Percentiles rank a stretch among this genome's conserved stretches.
These are phyloP conservation scores for Aspergillus viridinutans DNA, from an alignment of 2,329 filamentous ascomycete species.

Conservation along the genomic window DNA sequence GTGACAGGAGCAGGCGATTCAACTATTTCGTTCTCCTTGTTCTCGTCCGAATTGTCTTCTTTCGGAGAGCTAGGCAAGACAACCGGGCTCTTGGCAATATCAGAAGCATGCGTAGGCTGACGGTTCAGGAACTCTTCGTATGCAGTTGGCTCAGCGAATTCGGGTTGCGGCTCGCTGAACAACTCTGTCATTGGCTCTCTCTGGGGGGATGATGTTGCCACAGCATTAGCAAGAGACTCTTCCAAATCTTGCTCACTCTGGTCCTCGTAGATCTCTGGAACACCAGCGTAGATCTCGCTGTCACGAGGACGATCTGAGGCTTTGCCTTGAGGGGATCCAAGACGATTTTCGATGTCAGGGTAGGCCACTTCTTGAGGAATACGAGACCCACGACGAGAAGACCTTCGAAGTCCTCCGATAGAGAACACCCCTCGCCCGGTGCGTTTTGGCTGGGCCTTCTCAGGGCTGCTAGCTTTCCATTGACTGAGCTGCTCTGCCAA, in stretches of 20 bases:
- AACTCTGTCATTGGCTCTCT: constrained; percentile 15
- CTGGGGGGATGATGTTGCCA: not conserved
- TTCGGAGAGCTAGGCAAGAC: not conserved
- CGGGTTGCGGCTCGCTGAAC: constrained; percentile 4
- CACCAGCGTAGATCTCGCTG: constrained; percentile 5
- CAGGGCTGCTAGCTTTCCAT: constrained; percentile 61
- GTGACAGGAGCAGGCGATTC: constrained; percentile 46
- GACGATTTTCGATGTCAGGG: constrained; percentile 13
- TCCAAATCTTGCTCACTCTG: constrained; percentile 3
- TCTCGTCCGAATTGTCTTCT: constrained; percentile 39
- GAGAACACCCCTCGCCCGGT: constrained; percentile 35
- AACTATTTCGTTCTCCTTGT: constrained; percentile 27
- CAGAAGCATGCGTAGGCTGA: constrained; percentile 50
- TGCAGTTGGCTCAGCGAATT: constrained; percentile 7
- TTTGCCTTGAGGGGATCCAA: constrained; percentile 11
- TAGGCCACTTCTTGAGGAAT: constrained; percentile 16
- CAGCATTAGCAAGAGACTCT: constrained; percentile 1
- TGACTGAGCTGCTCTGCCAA: constrained; percentile 58
- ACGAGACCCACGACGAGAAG: constrained; percentile 8
- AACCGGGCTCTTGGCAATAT: not conserved
- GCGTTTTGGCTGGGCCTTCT: constrained; percentile 29
- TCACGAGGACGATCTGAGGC: constrained; percentile 4
- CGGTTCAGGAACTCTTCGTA: constrained; percentile 59
- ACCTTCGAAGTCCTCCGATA: constrained; percentile 23
- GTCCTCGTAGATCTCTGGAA: constrained; percentile 22